Conservation (phyloP, 202 grass and related monocot species). For the Bolboschoenoplectus hybrid region DNA sequence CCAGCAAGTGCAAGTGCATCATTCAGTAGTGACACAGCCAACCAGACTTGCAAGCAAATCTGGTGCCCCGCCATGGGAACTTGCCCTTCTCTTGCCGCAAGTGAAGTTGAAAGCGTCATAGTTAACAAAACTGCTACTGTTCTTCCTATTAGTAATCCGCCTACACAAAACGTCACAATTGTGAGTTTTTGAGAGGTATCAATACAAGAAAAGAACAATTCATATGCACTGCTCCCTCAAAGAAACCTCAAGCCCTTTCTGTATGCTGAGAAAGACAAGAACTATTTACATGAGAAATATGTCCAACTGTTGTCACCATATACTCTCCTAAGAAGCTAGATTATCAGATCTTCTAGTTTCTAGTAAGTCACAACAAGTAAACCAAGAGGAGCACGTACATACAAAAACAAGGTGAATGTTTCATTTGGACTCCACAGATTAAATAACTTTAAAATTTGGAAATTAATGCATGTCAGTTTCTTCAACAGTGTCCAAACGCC, state of each 20-base stretch:
- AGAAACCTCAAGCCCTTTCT: neutral
- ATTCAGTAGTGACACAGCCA: conserved; percentile 84
- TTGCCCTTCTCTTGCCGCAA: conserved; percentile 77
- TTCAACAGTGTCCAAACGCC: neutral
- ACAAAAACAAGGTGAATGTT: neutral
- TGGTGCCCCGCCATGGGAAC: conserved; percentile 85
- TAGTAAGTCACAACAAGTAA: neutral
- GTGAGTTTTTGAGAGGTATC: neutral
- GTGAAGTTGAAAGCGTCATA: conserved; percentile 68
- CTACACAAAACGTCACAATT: conserved; percentile 43
- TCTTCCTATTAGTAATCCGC: conserved; percentile 75
- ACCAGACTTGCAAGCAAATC: conserved; percentile 89
- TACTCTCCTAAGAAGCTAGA: conserved; percentile 4
- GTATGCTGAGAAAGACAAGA: neutral
- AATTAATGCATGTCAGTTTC: neutral
- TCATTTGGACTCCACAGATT: neutral
- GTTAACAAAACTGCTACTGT: conserved; percentile 72
- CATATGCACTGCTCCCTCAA: neutral
- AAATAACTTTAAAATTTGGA: neutral
- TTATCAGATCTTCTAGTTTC: neutral
- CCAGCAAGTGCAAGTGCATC: conserved; percentile 87
- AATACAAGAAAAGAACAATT: neutral
- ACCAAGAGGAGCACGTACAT: neutral
- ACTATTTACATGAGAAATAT: neutral
- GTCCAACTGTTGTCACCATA: neutral